phyloP scores from a whole-genome alignment of 345 rosid species.

The Arabis alpina region DNA sequence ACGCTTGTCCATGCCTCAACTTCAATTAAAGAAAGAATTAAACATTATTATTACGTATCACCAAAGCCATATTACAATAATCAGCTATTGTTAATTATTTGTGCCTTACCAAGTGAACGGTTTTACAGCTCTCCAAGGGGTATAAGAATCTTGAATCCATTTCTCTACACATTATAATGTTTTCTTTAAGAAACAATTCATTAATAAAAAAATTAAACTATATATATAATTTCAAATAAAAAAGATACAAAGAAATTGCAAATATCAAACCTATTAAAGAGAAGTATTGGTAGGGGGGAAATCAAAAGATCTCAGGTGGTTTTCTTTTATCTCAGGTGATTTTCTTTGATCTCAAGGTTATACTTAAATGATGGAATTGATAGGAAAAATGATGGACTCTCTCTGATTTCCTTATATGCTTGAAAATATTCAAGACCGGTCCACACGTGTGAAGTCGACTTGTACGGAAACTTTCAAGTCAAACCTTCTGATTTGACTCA shows the following conservation, averaged over 20 bases:
- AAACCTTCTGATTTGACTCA: constrained; percentile 23
- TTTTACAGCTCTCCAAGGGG: constrained; percentile 56
- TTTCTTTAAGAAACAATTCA: constrained; percentile 18
- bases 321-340: no score
- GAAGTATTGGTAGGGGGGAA: constrained; percentile 5
- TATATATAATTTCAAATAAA: not conserved
- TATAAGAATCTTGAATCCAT: constrained; percentile 46
- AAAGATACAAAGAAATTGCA: not conserved
- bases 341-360: constrained; percentile 31
- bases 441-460: constrained; percentile 16
- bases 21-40: constrained; percentile 26
- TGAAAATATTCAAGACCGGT: not conserved
- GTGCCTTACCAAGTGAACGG: constrained; percentile 56
- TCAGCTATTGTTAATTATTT: not conserved
- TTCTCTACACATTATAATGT: constrained; percentile 26
- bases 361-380: constrained; percentile 7
- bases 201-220: no score
- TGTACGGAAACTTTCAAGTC: constrained; percentile 39
- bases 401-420: constrained; percentile 31
- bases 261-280: constrained; percentile 26
- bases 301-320: not conserved
- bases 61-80: not conserved
- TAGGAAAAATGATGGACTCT: constrained; percentile 17
- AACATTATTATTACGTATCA: not conserved
- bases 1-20: constrained; percentile 80